Evolutionary conservation across 495 filamentous ascomycete genomes (phyloP), one percentile per base, ranked within the genome.

Genomic region (Aspergillus ellipticus): DNA sequence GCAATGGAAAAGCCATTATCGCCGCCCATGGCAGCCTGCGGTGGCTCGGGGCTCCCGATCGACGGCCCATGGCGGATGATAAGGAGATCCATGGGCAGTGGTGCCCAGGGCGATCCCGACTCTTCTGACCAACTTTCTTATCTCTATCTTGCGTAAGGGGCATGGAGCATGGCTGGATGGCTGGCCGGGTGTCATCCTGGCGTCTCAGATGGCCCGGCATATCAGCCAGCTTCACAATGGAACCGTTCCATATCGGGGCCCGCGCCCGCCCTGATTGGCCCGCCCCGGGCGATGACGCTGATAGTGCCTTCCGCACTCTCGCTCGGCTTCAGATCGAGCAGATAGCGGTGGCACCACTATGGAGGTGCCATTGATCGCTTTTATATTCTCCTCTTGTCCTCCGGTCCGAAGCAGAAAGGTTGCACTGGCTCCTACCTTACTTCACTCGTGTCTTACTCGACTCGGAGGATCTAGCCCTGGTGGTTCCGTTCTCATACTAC

Each of bases 1-100:
- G 54, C 63, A 66, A 63, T 42, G 45, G 28, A 58, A 64, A 59
- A 63, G 61, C 57, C 66, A 57, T 28, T 15, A 0, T 15, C 11
- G 9, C 16, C 24, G 19, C 17, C 31, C 42, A 31, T 10, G 26
- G 20, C 24, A 46, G 29, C n/a, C n/a, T 29, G 9, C 19, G 22
- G 20, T 22, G 39, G 37, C 26, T 6, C 28, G 26, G 17, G 1
- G 29, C 45, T 28, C 45, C 45, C 45, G 45, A 28, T 6, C 16
- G 6, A 17, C 39, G 50, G 31, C 46, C 31, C 31, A 42, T 42
- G 61, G 55, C 58, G 58, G 61, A 58, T 54, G 57, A 64, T 58
- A 64, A 58, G 52, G 42, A 6, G 33, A 20, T 22, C 42, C 31
- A 20, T 49, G 49, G 58, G n/a, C 8, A 21, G 15, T 39, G 31